Evolutionary conservation across 1,139 yeast species (phyloP).

Genomic region (Suhomyces bokatorum): DNA sequence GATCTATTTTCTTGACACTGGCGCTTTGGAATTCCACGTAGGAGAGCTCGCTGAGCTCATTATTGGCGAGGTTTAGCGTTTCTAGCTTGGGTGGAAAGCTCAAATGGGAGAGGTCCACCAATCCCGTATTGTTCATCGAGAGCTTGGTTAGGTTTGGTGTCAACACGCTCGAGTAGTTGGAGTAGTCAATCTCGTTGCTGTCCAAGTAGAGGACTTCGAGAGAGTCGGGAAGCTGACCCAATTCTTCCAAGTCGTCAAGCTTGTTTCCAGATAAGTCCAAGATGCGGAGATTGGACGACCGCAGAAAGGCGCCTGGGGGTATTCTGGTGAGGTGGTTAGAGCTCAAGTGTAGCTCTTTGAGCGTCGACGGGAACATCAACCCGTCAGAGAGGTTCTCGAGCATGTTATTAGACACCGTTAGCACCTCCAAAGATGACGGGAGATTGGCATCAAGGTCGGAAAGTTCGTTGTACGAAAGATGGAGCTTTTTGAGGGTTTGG

Average conservation of each 20-base stretch:
- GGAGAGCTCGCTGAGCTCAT: conserved; percentile 21
- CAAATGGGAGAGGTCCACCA: conserved; percentile 20
- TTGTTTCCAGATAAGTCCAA: conserved; percentile 22
- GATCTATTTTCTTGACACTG: conserved; percentile 15
- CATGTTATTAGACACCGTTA: conserved; percentile 21
- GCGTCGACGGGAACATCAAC: conserved; percentile 15
- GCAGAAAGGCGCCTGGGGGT: conserved; percentile 17
- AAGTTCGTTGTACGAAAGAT: conserved; percentile 22
- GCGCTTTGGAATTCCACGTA: conserved; percentile 17
- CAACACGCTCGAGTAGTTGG: conserved; percentile 22
- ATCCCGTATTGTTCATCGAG: conserved; percentile 25
- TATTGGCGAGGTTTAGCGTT: conserved; percentile 20
- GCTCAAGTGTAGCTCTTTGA: conserved; percentile 20
- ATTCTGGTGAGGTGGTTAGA: conserved; percentile 20
- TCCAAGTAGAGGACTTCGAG: conserved; percentile 21
- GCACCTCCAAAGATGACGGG: conserved; percentile 18
- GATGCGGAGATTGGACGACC: conserved; percentile 13
- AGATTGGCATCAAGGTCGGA: conserved; percentile 13
- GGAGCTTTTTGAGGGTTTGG: conserved; percentile 15
- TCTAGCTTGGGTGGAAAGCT: conserved; percentile 20
- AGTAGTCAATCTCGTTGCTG: conserved; percentile 27
- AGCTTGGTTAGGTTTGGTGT: conserved; percentile 19
- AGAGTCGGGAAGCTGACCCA: conserved; percentile 24
- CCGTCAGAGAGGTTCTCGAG: conserved; percentile 11
- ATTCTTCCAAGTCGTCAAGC: conserved; percentile 29